Conservation (phyloP, 163 green algal genomes). For the Scenedesmus sp. region DNA sequence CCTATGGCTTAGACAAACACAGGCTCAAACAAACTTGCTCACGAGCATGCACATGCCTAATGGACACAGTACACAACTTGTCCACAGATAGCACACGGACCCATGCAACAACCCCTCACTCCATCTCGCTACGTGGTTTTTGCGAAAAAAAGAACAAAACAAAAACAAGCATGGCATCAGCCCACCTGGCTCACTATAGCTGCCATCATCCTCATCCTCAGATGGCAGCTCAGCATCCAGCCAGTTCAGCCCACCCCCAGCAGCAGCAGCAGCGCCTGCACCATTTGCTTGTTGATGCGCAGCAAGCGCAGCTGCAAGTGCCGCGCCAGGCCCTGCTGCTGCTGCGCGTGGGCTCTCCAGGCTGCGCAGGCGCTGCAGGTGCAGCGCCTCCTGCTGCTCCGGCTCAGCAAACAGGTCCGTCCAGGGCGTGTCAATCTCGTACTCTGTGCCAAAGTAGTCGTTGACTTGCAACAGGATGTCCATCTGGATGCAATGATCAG, state of each 20-base stretch:
- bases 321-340: slow-evolving; percentile 6
- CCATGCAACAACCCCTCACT: too few relatives aligned
- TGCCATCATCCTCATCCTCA: slow-evolving; percentile 37
- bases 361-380: slow-evolving; percentile 1
- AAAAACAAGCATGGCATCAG: not conserved
- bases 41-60: too few relatives aligned
- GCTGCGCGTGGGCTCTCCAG: slow-evolving; percentile 15
- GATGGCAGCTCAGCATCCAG: slow-evolving; percentile 32
- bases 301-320: not conserved
- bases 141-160: too few relatives aligned
- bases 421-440: slow-evolving; percentile 28
- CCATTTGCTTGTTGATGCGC: not conserved
- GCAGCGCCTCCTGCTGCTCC: slow-evolving; percentile 12
- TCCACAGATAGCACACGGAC: too few relatives aligned
- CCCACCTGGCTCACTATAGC: slow-evolving; percentile 23
- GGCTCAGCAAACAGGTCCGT: slow-evolving; percentile 39
- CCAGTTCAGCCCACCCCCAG: not conserved
- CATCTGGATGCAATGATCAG: not conserved
- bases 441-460: slow-evolving; percentile 48
- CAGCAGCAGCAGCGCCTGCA: slow-evolving; percentile 2
- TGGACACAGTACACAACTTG: too few relatives aligned
- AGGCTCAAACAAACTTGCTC: too few relatives aligned
- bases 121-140: too few relatives aligned
- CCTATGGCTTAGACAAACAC: too few relatives aligned
- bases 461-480: slow-evolving; percentile 53